These are phyloP conservation scores for Chaetomium strumarium DNA, from an alignment of 2,329 filamentous ascomycete species.

Conservation along the genomic window DNA sequence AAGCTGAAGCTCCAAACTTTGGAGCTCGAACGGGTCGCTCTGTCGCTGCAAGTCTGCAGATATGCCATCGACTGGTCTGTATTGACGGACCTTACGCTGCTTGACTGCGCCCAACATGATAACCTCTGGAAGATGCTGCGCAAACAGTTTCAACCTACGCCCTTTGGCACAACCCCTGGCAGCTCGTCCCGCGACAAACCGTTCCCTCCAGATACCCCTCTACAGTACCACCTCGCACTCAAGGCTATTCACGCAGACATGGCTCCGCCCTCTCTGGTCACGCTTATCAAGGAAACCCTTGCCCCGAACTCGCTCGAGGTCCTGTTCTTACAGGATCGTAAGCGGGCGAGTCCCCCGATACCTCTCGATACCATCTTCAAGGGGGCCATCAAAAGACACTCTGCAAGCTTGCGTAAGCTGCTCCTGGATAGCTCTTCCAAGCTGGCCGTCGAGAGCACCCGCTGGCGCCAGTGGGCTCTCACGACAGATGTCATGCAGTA, in stretches of 20 bases:
- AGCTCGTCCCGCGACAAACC: conserved; percentile 23
- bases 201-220: conserved; percentile 29
- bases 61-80: conserved; percentile 69
- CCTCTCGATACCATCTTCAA: conserved; percentile 66
- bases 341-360: conserved; percentile 43
- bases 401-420: conserved; percentile 63
- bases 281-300: conserved; percentile 70
- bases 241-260: conserved; percentile 72
- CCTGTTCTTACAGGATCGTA: conserved; percentile 67
- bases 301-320: conserved; percentile 75
- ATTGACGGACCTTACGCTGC: conserved; percentile 65
- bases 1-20: conserved; percentile 64
- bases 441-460: conserved; percentile 37
- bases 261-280: conserved; percentile 61
- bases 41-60: conserved; percentile 67
- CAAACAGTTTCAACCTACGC: conserved; percentile 50
- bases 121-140: conserved; percentile 68
- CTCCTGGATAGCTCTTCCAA: conserved; percentile 66
- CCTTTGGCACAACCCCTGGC: conserved; percentile 26
- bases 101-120: conserved; percentile 68
- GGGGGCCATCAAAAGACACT: conserved; percentile 64
- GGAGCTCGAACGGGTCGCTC: conserved; percentile 66
- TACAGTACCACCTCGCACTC: conserved; percentile 58
- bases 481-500: conserved; percentile 64
- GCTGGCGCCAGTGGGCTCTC: conserved; percentile 67